phyloP scores from a whole-genome alignment of 352 stramenopile species.

The Globisporangium rhizosaccharum region DNA sequence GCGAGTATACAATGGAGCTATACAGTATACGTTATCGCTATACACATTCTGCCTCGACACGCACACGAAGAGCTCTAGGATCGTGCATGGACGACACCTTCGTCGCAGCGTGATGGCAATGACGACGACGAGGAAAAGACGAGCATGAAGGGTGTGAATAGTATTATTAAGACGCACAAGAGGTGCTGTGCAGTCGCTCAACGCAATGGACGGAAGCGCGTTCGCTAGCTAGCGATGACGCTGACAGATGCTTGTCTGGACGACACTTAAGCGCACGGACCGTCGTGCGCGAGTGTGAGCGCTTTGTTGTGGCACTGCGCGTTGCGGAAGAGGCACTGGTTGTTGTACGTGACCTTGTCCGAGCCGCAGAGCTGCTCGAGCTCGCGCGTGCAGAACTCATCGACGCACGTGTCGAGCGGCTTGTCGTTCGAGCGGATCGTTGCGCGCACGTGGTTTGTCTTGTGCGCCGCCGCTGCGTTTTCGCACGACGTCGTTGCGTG shows the following conservation, averaged over 20 bases:
- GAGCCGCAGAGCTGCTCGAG: conserved; percentile 12
- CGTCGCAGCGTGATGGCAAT: too few relatives aligned
- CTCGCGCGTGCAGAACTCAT: conserved; percentile 11
- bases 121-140: too few relatives aligned
- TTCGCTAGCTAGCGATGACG: background rate
- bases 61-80: too few relatives aligned
- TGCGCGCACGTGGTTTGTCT: conserved; percentile 4
- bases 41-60: too few relatives aligned
- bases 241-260: background rate
- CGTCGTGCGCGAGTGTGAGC: conserved; percentile 7
- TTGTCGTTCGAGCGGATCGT: conserved; percentile 8
- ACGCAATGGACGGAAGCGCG: too few relatives aligned
- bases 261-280: conserved; percentile 1
- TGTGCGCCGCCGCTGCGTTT: background rate
- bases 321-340: conserved; percentile 17
- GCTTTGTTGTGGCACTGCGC: conserved; percentile 10
- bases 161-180: background rate
- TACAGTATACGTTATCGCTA: too few relatives aligned
- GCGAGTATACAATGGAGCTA: too few relatives aligned
- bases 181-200: background rate
- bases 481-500: background rate
- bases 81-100: too few relatives aligned
- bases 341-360: conserved; percentile 16
- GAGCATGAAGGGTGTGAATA: too few relatives aligned
- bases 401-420: conserved; percentile 2